These are phyloP conservation scores for Sporothrix pallida DNA, from an alignment of 2,329 filamentous ascomycete genomes.

Conservation along the genomic window DNA sequence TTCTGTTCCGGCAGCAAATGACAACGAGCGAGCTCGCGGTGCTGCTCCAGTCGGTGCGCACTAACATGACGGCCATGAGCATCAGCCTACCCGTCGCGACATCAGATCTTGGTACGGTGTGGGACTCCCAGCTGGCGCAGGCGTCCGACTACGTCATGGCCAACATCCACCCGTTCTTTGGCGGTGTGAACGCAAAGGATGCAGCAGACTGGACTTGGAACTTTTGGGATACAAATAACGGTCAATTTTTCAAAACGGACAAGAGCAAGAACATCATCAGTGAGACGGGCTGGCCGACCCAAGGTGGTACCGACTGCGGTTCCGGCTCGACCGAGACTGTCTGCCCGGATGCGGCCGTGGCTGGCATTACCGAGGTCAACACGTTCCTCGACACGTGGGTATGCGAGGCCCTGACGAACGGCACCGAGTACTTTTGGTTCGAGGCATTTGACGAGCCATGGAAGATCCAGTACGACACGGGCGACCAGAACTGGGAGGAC, in stretches of 20 bases:
- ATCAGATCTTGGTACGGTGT: conserved; percentile 87
- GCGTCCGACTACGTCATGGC: conserved; percentile 90
- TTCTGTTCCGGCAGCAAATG: conserved; percentile 78
- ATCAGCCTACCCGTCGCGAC: conserved; percentile 81
- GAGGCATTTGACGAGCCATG: conserved; percentile 96
- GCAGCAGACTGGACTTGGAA: conserved; percentile 80
- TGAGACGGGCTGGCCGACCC: conserved; percentile 89
- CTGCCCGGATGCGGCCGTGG: conserved; percentile 73
- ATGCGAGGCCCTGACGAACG: conserved; percentile 77
- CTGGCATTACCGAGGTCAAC: conserved; percentile 81
- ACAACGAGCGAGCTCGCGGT: conserved; percentile 66
- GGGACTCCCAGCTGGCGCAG: conserved; percentile 71
- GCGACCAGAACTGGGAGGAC: conserved; percentile 82
- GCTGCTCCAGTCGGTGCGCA: conserved; percentile 70
- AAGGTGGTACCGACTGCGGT: conserved; percentile 80
- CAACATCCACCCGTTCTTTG: conserved; percentile 97
- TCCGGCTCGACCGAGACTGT: conserved; percentile 49
- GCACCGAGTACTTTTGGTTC: conserved; percentile 97
- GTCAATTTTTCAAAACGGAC: conserved; percentile 67
- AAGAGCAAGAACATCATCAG: conserved; percentile 76
- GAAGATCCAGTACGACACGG: conserved; percentile 77
- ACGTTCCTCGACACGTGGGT: conserved; percentile 86
- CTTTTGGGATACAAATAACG: conserved; percentile 79
- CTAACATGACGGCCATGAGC: conserved; percentile 70
- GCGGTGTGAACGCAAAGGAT: conserved; percentile 69